Base-by-base conservation (phyloP, 2,329 filamentous ascomycete species). In the Neofusicoccum umdonicola region DNA sequence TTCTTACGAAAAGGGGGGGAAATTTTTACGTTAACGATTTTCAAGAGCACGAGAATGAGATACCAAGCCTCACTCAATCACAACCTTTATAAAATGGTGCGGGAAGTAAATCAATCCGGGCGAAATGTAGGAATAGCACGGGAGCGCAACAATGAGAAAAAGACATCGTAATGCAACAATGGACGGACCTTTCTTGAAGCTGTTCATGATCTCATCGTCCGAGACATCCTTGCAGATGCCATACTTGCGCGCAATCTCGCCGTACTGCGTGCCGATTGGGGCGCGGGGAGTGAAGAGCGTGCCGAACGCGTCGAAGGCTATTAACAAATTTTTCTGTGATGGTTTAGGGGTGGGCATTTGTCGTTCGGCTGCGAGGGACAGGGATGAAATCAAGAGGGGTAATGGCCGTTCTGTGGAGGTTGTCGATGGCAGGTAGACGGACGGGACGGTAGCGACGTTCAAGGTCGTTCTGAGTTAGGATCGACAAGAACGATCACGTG, bases 291-390 rank as follows among this genome's bases (percentile, higher is more conserved):
- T 76, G 73, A 87, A 88, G 2, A 90, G 77, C 0, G 87, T 90
- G n/a, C 84, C 86, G 68, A 88, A 89, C 4, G 87, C 87, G 71
- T 90, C 87, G 62, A 89, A 85, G 66, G 85, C 86, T 1, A 89
- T 73, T 0, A 89, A 74, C 1, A 89, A 78, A 66, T 85, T 84
- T 61, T 51, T 62, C 45, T 39, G 41, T 3, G 35, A 47, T 3
- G 31, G 8, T 19, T 39, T 60, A 13, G 56, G 42, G 11, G n/a
- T 15, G 4, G 42, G n/a, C 56, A 60, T 60, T 35, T 42, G 22
- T 37, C 8, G 15, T 27, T 22, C n/a, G 12, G 27, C 27, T 31
- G 27, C 6, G 27, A 31, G 27, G 3, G 1, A 31, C 27, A 7
- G 6, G 4, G 27, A 31, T 5, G 5, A 31, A 31, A 5, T 31